Conservation (phyloP, 257 asterid species). For the Solanum arcanum region DNA sequence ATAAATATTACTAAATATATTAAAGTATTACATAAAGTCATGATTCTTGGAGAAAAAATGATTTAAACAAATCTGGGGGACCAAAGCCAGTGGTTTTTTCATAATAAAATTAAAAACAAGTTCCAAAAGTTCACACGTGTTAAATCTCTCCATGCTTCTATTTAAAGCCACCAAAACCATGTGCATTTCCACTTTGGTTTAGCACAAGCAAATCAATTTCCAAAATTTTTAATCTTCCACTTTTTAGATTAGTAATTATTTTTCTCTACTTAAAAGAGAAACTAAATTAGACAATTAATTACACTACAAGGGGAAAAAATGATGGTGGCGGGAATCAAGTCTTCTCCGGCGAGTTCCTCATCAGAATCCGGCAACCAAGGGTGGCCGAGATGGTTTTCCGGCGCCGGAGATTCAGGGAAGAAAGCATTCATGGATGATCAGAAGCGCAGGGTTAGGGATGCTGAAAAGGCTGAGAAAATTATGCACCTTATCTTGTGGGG, state of each 20-base stretch:
- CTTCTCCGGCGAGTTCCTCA: neutral
- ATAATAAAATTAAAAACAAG: neutral
- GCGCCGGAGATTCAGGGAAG: neutral
- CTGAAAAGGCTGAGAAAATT: conserved; percentile 4
- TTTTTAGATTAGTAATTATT: neutral
- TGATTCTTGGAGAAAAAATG: neutral
- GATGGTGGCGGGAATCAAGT: neutral
- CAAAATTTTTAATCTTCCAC: neutral
- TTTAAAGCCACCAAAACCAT: neutral
- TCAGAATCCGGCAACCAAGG: neutral
- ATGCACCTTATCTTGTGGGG: conserved; percentile 9
- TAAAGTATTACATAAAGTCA: neutral
- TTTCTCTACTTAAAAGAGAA: neutral
- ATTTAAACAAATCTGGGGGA: neutral
- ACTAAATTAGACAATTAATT: neutral
- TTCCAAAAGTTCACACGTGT: neutral
- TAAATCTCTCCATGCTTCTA: neutral
- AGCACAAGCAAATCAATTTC: neutral
- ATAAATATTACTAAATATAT: too few relatives aligned
- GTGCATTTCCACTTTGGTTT: neutral
- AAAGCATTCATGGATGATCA: neutral
- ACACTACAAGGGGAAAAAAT: neutral
- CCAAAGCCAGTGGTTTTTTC: neutral
- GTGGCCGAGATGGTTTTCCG: neutral
- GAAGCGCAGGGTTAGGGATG: conserved; percentile 1